Percentiles rank a stretch among this genome's conserved stretches.
Conservation (phyloP, 768 basidiomycete species). For the Tephrocybe sp. region DNA sequence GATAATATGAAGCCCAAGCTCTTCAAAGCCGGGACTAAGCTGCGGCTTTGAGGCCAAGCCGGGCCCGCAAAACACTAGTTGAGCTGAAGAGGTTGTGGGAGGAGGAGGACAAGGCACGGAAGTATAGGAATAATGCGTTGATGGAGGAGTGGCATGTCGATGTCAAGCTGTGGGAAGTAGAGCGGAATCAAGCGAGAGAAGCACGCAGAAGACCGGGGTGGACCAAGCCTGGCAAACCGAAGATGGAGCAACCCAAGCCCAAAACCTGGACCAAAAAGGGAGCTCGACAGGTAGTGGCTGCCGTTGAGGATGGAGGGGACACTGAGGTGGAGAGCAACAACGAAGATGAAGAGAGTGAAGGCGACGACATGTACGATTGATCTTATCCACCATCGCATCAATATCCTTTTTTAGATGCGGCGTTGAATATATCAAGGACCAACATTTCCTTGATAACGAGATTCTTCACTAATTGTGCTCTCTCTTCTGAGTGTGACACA, state of each 20-base stretch:
- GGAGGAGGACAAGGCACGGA: conserved; percentile 4
- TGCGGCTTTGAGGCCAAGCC: too few relatives aligned
- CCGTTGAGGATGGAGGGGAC: background rate
- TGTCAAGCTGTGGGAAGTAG: background rate
- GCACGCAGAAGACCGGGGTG: background rate
- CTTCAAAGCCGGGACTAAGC: too few relatives aligned
- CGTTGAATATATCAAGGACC: background rate
- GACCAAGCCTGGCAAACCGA: conserved; percentile 3
- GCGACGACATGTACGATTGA: background rate
- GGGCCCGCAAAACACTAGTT: too few relatives aligned
- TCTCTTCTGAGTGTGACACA: background rate
- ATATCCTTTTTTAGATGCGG: background rate
- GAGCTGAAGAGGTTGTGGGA: conserved; percentile 4
- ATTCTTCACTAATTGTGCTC: background rate
- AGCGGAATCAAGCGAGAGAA: conserved; percentile 5
- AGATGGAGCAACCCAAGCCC: background rate
- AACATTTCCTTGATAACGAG: background rate
- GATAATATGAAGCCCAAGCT: too few relatives aligned
- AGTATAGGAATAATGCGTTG: background rate
- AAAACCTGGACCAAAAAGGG: background rate
- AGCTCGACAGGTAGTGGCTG: background rate
- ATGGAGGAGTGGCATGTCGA: background rate
- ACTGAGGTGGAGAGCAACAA: background rate
- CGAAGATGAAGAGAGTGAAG: background rate
- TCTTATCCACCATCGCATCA: background rate